These are phyloP conservation scores for Diaporthe helianthi DNA, from an alignment of 2,329 filamentous ascomycete genomes.

Conservation along the genomic window DNA sequence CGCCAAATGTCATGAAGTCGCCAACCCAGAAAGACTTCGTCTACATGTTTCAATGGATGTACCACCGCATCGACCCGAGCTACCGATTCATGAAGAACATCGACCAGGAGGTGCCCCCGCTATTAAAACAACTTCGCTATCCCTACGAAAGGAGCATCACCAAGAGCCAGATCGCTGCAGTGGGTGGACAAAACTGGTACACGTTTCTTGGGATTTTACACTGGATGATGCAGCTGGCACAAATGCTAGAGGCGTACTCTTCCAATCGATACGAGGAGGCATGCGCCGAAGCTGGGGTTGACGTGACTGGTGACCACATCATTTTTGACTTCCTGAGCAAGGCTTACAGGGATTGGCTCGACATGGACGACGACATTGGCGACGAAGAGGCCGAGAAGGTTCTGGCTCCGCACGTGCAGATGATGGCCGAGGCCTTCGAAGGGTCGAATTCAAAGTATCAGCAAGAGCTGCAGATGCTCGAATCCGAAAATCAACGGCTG, in stretches of 20 bases:
- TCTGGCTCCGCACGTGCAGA: conserved; percentile 82
- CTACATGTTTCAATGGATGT: conserved; percentile 97
- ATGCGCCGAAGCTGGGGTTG: conserved; percentile 84
- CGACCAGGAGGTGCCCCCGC: conserved; percentile 90
- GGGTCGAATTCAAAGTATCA: conserved; percentile 83
- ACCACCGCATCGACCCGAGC: conserved; percentile 91
- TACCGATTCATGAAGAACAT: conserved; percentile 95
- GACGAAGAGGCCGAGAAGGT: conserved; percentile 84
- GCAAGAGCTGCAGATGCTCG: conserved; percentile 82
- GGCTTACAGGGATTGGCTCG: conserved; percentile 92
- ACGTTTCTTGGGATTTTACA: conserved; percentile 92
- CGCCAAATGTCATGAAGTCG: conserved; percentile 87
- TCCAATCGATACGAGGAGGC: conserved; percentile 86
- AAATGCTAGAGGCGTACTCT: conserved; percentile 88
- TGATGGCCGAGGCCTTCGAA: conserved; percentile 89
- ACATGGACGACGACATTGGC: conserved; percentile 86
- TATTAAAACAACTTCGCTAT: conserved; percentile 92
- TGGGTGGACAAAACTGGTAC: conserved; percentile 96
- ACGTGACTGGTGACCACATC: conserved; percentile 88
- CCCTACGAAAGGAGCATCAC: conserved; percentile 95
- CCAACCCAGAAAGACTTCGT: conserved; percentile 99
- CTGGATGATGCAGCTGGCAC: conserved; percentile 98
- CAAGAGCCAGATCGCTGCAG: conserved; percentile 93
- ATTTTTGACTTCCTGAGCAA: conserved; percentile 91
- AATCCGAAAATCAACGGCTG: conserved; percentile 83